Conservation (phyloP, 306 rosid species). For the Glycine tomentella region DNA sequence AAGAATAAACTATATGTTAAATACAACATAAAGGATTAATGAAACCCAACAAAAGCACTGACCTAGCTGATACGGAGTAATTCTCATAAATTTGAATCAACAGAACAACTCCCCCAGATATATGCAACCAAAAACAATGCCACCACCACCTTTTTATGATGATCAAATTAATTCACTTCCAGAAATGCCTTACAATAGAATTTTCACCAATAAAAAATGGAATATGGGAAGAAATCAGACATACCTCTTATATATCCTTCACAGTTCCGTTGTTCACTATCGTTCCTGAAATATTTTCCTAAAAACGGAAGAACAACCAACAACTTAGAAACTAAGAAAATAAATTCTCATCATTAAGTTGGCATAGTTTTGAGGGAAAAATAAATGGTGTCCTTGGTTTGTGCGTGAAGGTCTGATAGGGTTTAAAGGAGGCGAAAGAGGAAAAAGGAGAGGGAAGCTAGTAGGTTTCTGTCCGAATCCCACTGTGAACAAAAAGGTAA, state of each 20-base stretch:
- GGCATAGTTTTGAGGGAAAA: not conserved
- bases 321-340: not conserved
- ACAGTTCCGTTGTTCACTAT: not conserved
- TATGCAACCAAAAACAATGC: conserved; percentile 12
- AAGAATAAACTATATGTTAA: conserved; percentile 1
- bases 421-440: conserved; percentile 33
- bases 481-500: not conserved
- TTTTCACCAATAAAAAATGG: too few species aligned
- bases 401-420: not conserved
- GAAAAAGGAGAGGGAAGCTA: not conserved
- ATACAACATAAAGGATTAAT: not conserved
- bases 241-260: conserved; percentile 13
- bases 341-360: not conserved
- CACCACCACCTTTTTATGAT: not conserved
- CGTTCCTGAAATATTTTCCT: conserved; percentile 1
- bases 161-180: conserved; percentile 16
- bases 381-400: not conserved
- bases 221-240: not conserved
- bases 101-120: not conserved
- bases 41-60: not conserved
- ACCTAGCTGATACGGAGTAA: not conserved
- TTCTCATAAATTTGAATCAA: not conserved
- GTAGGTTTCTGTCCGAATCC: not conserved
- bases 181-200: not conserved
- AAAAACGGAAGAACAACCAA: not conserved